Conservation (phyloP, 129 eudicot species). For the Centaurea solstitialis region DNA sequence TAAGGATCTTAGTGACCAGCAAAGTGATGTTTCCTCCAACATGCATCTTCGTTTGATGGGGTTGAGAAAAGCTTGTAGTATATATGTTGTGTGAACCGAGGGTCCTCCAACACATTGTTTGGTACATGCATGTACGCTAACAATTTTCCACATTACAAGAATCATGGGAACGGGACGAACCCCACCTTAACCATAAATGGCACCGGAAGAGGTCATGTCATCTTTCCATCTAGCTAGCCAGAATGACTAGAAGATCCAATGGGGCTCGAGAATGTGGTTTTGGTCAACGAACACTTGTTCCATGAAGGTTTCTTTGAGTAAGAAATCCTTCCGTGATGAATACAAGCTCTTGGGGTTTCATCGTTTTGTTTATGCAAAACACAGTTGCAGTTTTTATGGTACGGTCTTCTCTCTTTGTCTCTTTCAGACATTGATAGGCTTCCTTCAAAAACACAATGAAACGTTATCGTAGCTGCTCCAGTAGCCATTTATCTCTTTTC, state of each 20-base stretch:
- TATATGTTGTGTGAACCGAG: background rate
- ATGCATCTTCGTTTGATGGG: background rate
- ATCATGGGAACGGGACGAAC: background rate
- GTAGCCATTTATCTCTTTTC: background rate
- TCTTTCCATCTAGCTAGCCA: background rate
- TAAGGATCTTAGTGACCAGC: no score
- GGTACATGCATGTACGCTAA: background rate
- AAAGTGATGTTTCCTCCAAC: background rate
- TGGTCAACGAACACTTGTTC: conserved; percentile 13
- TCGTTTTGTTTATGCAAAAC: background rate
- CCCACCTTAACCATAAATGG: background rate
- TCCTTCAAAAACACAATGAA: conserved; percentile 7
- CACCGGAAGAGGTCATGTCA: background rate
- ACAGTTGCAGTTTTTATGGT: conserved; percentile 17
- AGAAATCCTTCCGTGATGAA: conserved; percentile 21
- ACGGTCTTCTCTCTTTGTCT: background rate
- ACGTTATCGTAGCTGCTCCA: background rate
- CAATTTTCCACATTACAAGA: background rate
- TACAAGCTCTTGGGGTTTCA: conserved; percentile 1
- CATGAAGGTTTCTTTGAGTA: conserved; percentile 20
- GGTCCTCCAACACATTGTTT: background rate
- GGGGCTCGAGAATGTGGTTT: conserved; percentile 20
- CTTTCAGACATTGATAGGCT: background rate
- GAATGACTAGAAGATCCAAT: background rate
- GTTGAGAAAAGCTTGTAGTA: background rate